Conservation (phyloP, 352 stramenopile species). For the Globisporangium megalacanthum region DNA sequence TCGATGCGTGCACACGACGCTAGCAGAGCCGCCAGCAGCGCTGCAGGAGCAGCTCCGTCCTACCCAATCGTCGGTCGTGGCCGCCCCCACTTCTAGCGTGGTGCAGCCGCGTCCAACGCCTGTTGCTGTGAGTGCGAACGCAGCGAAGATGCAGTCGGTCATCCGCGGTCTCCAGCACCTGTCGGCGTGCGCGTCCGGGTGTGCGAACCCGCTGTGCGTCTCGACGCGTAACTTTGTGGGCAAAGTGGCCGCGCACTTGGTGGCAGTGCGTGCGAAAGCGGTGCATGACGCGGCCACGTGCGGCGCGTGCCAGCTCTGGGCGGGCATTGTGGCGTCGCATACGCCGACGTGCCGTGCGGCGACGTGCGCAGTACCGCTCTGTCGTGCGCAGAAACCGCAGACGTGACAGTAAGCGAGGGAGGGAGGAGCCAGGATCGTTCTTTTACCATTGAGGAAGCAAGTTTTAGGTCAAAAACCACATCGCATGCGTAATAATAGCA, state of each 20-base stretch:
- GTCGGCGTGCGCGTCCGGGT: constrained; percentile 29
- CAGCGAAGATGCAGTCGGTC: constrained; percentile 54
- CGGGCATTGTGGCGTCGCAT: constrained; percentile 32
- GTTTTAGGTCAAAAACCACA: background rate
- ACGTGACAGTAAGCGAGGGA: background rate
- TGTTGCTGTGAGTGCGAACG: constrained; percentile 15
- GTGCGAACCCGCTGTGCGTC: constrained; percentile 43
- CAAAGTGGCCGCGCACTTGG: constrained; percentile 42
- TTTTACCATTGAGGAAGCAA: constrained; percentile 6
- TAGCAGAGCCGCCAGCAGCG: constrained; percentile 2
- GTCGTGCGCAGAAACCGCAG: constrained; percentile 13
- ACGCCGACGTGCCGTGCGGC: constrained; percentile 14
- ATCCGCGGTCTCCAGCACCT: constrained; percentile 47
- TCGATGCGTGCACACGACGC: constrained; percentile 12
- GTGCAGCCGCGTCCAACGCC: background rate
- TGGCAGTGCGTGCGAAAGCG: constrained; percentile 15
- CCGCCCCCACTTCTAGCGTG: constrained; percentile 5
- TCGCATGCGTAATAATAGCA: no score
- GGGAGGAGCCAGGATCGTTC: background rate
- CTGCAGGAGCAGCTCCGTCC: constrained; percentile 5
- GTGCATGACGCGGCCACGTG: constrained; percentile 30
- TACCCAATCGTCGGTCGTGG: background rate
- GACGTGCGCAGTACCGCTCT: constrained; percentile 39
- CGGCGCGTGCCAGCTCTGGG: constrained; percentile 60
- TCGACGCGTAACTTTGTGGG: constrained; percentile 47